A percentile compares a stretch with the other conserved stretches of the same genome.
Evolutionary conservation across 2,329 filamentous ascomycete genomes (phyloP).

Genomic region (Lachnellula occidentalis): DNA sequence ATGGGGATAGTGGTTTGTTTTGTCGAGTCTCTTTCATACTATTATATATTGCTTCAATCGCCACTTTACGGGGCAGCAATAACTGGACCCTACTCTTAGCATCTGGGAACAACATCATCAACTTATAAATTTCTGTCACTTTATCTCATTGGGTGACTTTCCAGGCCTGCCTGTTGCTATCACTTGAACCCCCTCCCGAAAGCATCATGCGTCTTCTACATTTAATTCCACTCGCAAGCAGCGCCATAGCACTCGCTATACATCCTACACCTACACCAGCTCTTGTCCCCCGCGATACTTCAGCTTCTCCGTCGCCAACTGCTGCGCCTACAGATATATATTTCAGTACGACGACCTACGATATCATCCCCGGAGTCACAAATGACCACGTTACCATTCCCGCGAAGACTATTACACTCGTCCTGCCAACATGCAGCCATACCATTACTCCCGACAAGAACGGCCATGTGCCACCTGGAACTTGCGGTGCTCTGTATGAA

Average conservation of each 20-base stretch:
- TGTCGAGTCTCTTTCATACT: background rate
- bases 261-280: background rate
- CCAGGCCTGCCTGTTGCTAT: background rate
- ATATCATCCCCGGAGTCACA: slow-evolving; percentile 28
- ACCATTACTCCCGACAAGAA: slow-evolving; percentile 33
- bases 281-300: background rate
- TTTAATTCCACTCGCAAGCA: background rate
- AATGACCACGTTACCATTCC: slow-evolving; percentile 27
- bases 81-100: background rate
- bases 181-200: background rate
- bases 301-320: background rate
- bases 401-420: slow-evolving; percentile 24
- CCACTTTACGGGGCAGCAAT: background rate
- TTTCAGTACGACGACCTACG: slow-evolving; percentile 30
- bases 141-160: background rate
- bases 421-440: slow-evolving; percentile 33
- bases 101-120: background rate
- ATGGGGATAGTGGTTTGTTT: background rate
- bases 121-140: background rate
- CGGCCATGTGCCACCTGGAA: slow-evolving; percentile 33
- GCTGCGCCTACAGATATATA: background rate
- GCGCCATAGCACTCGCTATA: background rate
- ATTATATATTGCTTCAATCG: background rate
- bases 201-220: background rate
- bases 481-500: slow-evolving; percentile 30